Base-by-base conservation (phyloP, 202 grass and related monocot species). In the Saccharum hybrid region DNA sequence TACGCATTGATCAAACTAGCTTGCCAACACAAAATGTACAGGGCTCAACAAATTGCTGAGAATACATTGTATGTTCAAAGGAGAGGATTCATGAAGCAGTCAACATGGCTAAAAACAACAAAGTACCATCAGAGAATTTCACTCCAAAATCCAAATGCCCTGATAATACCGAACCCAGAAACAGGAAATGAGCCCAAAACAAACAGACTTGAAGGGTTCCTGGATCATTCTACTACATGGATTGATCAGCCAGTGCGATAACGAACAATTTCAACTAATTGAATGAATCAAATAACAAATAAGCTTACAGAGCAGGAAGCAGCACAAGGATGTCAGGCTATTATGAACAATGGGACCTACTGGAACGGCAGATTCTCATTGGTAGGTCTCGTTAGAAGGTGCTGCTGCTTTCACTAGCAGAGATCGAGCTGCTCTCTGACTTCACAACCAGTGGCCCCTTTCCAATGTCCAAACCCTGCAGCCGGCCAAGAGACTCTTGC, bases 281-380 rank as follows among this genome's bases (percentile, higher is more conserved):
- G 16, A 93, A 87, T 74, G 51, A 93, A 87, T 91, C 64, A 83
- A 92, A 91, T 91, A 82, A 91, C 76, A 88, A 90, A 92, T 86
- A 84, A 86, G 74, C 85, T 91, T 78, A 71, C 87, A 82, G 57
- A 85, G 79, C 67, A 43, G 40, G 82, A 75, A 49, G 85, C 87
- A 88, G 73, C 79, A 10, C 77, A 88, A 80, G 78, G 89, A 90
- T 91, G 94, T 97, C 91, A 97, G 85, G 83, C 91, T 97, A 97
- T 94, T 97, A 97, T 97, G 88, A 89, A 97, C 94, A 97, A 86
- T 75, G 52, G 72, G 91, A 90, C 76, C 76, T 86, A 88, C 71
- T 66, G 51, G 41, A 91, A 81, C 67, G 63, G 83, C 60, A 13
- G 68, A 30, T 70, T 91, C 77, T 74, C 15, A 83, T 87, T 19